Base-by-base conservation (phyloP, 2,329 filamentous ascomycete genomes). In the Mycogone perniciosa region DNA sequence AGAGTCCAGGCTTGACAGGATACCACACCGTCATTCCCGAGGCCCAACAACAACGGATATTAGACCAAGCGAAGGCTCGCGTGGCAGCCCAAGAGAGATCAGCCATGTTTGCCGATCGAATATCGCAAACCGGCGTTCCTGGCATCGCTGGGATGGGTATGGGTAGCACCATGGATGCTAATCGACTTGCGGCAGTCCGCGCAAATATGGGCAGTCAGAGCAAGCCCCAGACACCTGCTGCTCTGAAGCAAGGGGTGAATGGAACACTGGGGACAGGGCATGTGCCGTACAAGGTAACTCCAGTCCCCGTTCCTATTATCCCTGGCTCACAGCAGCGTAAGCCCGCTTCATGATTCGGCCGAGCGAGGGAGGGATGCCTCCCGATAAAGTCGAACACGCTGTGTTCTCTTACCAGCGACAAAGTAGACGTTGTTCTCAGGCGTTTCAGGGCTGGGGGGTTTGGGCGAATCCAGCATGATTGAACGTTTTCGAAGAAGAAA, bases 11-110 rank as follows among this genome's bases (percentile, higher is more conserved):
- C 11, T 62, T 71, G 4, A 69, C 72, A 3, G 74, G 74, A 31
- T 77, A 76, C 51, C 72, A 75, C 43, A 76, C 72, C 5, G 72
- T 76, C 43, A 75, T 76, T 59, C 69, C 71, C 35, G 73, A 76
- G 56, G 69, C 70, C 11, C 73, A 76, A 52, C 75, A 77, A 58
- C 72, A 75, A 58, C 71, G 74, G 48, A 71, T 76, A 43, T 64
- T 76, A 60, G 75, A 79, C 47, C 75, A 78, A 60, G 74, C 76
- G 6, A 73, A 75, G 49, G 75, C 73, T 3, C 64, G 74, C 29
- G 70, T 72, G 10, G 72, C 72, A 11, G 72, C 73, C 0, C 71
- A 74, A 46, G 71, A 74, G 54, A 66, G 70, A 30, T 67, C 67
- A 26, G 63, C 64, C 52, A 68, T 69, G 51, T 71, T 72, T 50